Percentiles rank a stretch among this genome's conserved stretches.
phyloP scores from a whole-genome alignment of 129 eudicot species.

The Apium graveolens region DNA sequence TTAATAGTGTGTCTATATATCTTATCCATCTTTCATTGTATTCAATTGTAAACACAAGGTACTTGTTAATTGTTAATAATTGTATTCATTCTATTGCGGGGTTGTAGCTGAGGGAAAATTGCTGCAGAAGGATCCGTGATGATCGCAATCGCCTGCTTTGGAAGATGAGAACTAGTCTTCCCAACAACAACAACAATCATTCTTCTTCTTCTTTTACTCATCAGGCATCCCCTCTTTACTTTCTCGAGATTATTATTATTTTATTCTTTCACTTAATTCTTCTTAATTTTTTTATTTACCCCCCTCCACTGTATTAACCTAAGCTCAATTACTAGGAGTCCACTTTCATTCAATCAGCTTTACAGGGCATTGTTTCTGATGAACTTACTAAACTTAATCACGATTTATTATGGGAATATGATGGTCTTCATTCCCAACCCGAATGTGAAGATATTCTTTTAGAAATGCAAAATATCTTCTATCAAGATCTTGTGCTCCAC shows the following conservation, averaged over 20 bases:
- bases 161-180: conserved; percentile 47
- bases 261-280: no score
- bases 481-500: conserved; percentile 59
- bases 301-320: no score
- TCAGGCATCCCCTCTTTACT: conserved; percentile 24
- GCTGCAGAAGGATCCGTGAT: conserved; percentile 67
- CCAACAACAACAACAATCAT: conserved; percentile 13
- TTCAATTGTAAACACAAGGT: no score
- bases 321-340: neutral
- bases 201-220: conserved; percentile 15
- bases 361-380: conserved; percentile 73
- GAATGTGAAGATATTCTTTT: conserved; percentile 85
- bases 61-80: no score
- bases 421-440: conserved; percentile 68
- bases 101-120: conserved; percentile 66
- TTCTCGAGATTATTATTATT: no score
- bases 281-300: no score
- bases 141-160: conserved; percentile 65
- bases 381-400: conserved; percentile 55
- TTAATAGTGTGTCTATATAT: no score
- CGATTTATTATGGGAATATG: conserved; percentile 86
- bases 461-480: conserved; percentile 89
- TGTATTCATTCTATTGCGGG: no score
- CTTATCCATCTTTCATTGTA: no score
- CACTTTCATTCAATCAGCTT: conserved; percentile 40